Base-by-base conservation (phyloP, 2,329 filamentous ascomycete genomes). In the Fusarium pseudoanthophilum region DNA sequence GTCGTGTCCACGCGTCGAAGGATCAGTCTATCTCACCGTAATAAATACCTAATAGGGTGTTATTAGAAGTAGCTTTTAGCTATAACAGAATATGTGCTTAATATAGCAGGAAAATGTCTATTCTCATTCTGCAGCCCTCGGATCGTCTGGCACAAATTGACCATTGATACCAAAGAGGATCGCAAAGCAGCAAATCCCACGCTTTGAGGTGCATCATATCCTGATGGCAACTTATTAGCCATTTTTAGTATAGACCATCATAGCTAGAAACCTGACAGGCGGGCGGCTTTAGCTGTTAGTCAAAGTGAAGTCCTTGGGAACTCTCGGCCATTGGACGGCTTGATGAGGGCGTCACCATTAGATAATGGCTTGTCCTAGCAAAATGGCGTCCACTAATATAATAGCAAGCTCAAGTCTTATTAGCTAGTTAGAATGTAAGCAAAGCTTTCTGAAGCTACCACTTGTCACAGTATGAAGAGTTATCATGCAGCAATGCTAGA, bases 341-440 rank as follows among this genome's bases (percentile, higher is more conserved):
- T 10, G 15, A 43, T 24, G 18, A 40, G 34, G 24, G 30, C 30
- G 58, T 69, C 39, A 64, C 45, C 9, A 42, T 64, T 52, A 64
- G 58, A 43, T 32, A 46, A 57, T 64, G 15, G n/a, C 21, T 24
- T 53, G 1, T 8, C 18, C 52, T 36, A 26, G 43, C 16, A 21
- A n/a, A 42, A 69, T 28, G 13, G 37, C 13, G 62, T 24, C 28
- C 30, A 40, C 16, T 48, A 48, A n/a, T 2, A 46, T 48, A 48
- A 20, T 2, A 53, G 24, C 11, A 6, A 30, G 28, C 11, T 62
- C 14, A 21, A 40, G 34, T 2, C 30, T 32, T 32, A 7, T 13
- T 39, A 6, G 34, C 2, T n/a, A n/a, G 34, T 2, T n/a, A n/a
- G 20, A 28, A 18, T 28, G 11, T 5, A 1, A 28, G 24, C 11